A percentile compares a stretch with the other conserved stretches of the same genome.
These are phyloP conservation scores for Carex scoparia DNA, from an alignment of 176 grass and related monocot genomes.

Conservation along the genomic window DNA sequence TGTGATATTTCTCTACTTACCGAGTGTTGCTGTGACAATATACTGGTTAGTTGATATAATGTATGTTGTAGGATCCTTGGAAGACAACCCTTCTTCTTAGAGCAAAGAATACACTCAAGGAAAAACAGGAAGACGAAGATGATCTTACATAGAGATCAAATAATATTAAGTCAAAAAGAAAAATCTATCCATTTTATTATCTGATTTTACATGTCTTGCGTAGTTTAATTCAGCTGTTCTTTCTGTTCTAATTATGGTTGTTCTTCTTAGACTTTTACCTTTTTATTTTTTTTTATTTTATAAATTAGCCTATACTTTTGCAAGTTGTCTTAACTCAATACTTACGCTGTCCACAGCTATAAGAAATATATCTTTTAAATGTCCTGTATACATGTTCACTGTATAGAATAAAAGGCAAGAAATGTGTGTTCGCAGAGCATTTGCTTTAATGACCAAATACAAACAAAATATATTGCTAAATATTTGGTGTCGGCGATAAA, in stretches of 20 bases:
- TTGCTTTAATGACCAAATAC: no score
- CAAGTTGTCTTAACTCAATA: no score
- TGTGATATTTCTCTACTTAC: not conserved
- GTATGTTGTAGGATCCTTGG: conserved; percentile 68
- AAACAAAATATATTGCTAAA: no score
- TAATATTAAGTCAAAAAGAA: not conserved
- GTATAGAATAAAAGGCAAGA: no score
- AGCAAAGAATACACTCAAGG: conserved; percentile 79
- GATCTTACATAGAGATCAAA: conserved; percentile 65
- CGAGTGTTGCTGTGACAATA: not conserved
- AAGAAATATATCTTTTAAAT: no score
- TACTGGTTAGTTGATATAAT: not conserved
- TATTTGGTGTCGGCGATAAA: no score
- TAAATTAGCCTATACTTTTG: no score
- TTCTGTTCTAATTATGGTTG: not conserved
- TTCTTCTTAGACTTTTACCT: no score
- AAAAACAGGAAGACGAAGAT: conserved; percentile 75
- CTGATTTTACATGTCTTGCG: not conserved
- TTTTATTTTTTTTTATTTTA: no score
- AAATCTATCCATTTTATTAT: conserved; percentile 11
- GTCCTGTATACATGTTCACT: no score
- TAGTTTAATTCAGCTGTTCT: not conserved
- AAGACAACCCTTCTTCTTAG: conserved; percentile 85
- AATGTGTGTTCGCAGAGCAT: no score
- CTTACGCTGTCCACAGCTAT: no score